Evolutionary conservation across 768 basidiomycete genomes (phyloP), one percentile per base, ranked within the genome.

Genomic region (Macrolepiota fuliginosa): DNA sequence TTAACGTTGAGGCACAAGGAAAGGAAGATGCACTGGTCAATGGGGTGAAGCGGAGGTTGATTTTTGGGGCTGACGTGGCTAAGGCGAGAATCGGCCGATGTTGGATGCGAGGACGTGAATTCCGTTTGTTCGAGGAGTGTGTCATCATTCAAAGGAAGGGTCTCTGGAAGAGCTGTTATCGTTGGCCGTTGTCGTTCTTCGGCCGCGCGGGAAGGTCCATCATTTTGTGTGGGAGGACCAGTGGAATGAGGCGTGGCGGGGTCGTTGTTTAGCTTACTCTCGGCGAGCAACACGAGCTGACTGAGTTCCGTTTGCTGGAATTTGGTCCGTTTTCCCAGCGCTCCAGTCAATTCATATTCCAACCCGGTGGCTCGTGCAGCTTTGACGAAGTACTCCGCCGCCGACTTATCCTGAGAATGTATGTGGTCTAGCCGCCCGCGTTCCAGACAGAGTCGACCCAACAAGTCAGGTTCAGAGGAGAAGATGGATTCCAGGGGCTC

Each of bases 221-320:
- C 58, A 35, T 35, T 58, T 47, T 65, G 51, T 54, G 59, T 45
- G 54, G 56, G 54, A 54, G 64, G 52, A 15, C 52, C 36, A n/a
- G 51, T 62, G 47, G 53, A 57, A 58, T 54, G 55, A 51, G 63
- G 22, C 36, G 55, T 65, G 56, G 62, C 66, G 66, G 66, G 68
- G 46, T 71, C 75, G 40, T 74, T 69, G 52, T 80, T 68, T 55
- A 83, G 73, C 58, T 86, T 84, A 63, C 94, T 94, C 71, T 95
- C 85, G n/a, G 97, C 96, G 19, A 99, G 83, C 24, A 99, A 79
- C 45, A 98, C 91, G 54, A 99, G 87, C 74, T 99, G 97, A 57
- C 89, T 91, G 59, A 91, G 77, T 36, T 94, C 90, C 56, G 77
- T 83, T 63, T 90, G 80, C 73, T 99, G 97, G 73, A 91, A 99